A percentile compares a stretch with the other conserved stretches of the same genome.
Evolutionary conservation across 1,139 yeast genomes (phyloP).

Genomic region (Scheffersomyces titani): DNA sequence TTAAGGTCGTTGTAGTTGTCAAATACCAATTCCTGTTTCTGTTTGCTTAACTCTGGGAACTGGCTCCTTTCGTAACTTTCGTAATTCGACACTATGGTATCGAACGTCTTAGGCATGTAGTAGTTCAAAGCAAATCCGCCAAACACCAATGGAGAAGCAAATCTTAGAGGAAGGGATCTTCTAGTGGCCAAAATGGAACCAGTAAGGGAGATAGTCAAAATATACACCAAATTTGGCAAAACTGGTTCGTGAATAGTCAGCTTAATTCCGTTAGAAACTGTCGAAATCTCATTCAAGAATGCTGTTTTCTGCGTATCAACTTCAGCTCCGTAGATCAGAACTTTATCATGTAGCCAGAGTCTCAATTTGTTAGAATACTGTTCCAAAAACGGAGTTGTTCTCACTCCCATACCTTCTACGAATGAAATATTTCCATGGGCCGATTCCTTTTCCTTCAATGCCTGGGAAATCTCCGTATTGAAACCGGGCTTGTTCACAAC

Average conservation of each 20-base stretch:
- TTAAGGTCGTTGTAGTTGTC: constrained; percentile 13
- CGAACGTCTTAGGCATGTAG: constrained; percentile 39
- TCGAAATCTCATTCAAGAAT: constrained; percentile 36
- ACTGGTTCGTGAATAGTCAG: constrained; percentile 42
- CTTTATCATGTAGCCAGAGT: constrained; percentile 36
- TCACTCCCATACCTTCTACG: constrained; percentile 54
- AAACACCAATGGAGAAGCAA: constrained; percentile 49
- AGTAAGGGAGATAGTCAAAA: constrained; percentile 54
- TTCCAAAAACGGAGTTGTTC: constrained; percentile 50
- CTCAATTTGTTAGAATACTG: constrained; percentile 40
- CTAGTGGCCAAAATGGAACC: constrained; percentile 57
- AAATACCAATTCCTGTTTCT: constrained; percentile 14
- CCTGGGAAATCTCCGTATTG: constrained; percentile 34
- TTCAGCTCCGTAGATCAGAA: constrained; percentile 42
- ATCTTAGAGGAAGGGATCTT: constrained; percentile 49
- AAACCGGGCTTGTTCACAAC: constrained; percentile 50
- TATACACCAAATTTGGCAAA: constrained; percentile 55
- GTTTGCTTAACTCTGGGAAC: constrained; percentile 12
- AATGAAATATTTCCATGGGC: constrained; percentile 43
- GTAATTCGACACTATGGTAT: constrained; percentile 14
- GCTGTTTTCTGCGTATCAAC: constrained; percentile 48
- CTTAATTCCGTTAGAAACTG: constrained; percentile 26
- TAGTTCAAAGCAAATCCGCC: constrained; percentile 44
- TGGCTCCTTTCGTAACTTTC: constrained; percentile 10
- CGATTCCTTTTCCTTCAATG: constrained; percentile 40